These are phyloP conservation scores for Trichoderma erinaceum DNA, from an alignment of 495 filamentous ascomycete species.

Conservation along the genomic window DNA sequence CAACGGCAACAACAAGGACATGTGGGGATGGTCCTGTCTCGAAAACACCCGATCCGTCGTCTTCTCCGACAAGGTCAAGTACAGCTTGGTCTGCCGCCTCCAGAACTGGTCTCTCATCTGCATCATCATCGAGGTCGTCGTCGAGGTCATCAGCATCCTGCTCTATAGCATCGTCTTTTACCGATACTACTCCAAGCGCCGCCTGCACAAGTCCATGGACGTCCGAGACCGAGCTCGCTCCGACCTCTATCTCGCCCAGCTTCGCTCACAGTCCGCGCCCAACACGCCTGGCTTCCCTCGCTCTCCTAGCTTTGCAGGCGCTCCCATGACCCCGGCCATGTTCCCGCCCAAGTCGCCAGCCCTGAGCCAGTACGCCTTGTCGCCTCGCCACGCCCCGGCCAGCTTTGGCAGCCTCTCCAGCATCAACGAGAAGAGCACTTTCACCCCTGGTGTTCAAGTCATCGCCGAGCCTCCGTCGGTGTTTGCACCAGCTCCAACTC, in stretches of 20 bases:
- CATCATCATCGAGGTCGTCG: constrained; percentile 91
- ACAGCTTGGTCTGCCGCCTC: constrained; percentile 88
- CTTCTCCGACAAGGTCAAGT: constrained; percentile 73
- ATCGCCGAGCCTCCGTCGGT: constrained; percentile 40
- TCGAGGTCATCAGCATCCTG: constrained; percentile 83
- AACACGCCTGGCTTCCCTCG: constrained; percentile 77
- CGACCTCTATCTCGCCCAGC: constrained; percentile 92
- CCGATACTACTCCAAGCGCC: constrained; percentile 90
- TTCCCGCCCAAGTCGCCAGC: constrained; percentile 52
- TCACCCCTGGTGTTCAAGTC: constrained; percentile 38
- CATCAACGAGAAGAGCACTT: constrained; percentile 42
- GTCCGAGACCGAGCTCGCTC: constrained; percentile 86
- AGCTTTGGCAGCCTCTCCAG: constrained; percentile 43
- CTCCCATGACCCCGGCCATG: constrained; percentile 83
- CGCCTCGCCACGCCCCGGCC: constrained; percentile 48
- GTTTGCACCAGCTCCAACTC: constrained; percentile 34
- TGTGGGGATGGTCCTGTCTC: constrained; percentile 96
- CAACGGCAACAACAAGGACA: constrained; percentile 68
- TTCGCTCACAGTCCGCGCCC: constrained; percentile 84
- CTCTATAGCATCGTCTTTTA: constrained; percentile 95
- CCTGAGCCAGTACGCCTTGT: constrained; percentile 47
- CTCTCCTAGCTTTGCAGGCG: constrained; percentile 25
- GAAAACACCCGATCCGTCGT: constrained; percentile 72
- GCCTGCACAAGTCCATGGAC: constrained; percentile 93
- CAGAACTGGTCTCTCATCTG: constrained; percentile 95